Conservation (phyloP, 805 yeast genomes). For the Pichia pseudocactophila region DNA sequence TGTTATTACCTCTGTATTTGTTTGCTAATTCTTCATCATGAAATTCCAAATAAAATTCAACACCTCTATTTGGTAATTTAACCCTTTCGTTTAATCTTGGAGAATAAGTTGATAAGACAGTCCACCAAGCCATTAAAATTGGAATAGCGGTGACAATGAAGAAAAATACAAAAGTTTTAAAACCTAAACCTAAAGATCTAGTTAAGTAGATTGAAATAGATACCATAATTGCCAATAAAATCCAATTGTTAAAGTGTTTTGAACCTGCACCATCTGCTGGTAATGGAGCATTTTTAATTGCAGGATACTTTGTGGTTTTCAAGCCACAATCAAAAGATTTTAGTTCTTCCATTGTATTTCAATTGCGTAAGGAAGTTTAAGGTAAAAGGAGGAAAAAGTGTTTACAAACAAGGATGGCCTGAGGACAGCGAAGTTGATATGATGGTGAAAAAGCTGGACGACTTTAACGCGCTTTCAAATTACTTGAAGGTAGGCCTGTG, state of each 20-base stretch:
- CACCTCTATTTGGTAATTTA: constrained; percentile 64
- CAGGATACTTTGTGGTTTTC: constrained; percentile 34
- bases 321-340: constrained; percentile 9
- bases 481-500: background rate
- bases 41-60: constrained; percentile 73
- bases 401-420: no score
- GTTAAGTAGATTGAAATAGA: constrained; percentile 57
- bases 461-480: no score
- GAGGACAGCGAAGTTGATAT: no score
- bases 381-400: no score
- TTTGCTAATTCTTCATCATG: constrained; percentile 61
- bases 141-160: constrained; percentile 51
- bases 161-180: constrained; percentile 57
- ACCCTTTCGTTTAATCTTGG: constrained; percentile 78
- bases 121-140: constrained; percentile 76
- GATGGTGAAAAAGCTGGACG: no score
- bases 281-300: constrained; percentile 77
- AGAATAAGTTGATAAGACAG: constrained; percentile 61
- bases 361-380: no score
- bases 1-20: constrained; percentile 62
- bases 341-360: constrained; percentile 5
- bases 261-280: constrained; percentile 92
- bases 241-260: constrained; percentile 58
- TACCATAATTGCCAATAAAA: constrained; percentile 40
- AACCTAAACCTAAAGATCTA: constrained; percentile 61